These are phyloP conservation scores for Daldinia sp. DNA, from an alignment of 2,329 filamentous ascomycete species.

Conservation along the genomic window DNA sequence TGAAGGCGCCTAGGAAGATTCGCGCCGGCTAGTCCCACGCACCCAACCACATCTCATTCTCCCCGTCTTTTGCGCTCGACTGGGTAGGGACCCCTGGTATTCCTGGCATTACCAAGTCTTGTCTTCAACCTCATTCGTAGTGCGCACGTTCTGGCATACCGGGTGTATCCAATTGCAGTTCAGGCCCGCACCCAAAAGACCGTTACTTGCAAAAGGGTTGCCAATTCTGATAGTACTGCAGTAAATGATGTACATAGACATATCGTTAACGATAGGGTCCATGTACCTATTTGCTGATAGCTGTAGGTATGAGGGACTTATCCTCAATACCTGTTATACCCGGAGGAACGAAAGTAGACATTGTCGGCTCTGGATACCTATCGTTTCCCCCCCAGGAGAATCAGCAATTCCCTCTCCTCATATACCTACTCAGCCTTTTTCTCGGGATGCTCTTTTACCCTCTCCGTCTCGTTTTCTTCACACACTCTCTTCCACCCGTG, in stretches of 20 bases:
- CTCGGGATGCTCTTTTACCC: constrained; percentile 25
- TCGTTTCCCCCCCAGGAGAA: constrained; percentile 22
- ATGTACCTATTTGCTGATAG: constrained; percentile 39
- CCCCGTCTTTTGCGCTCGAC: constrained; percentile 46
- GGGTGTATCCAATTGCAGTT: constrained; percentile 40
- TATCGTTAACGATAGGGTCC: constrained; percentile 18
- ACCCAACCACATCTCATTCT: constrained; percentile 48
- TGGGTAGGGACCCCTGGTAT: constrained; percentile 40
- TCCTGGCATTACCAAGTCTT: constrained; percentile 39
- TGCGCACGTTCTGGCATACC: constrained; percentile 35
- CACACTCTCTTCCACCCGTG: constrained; percentile 23
- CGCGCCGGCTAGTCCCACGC: constrained; percentile 48
- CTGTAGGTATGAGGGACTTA: constrained; percentile 28
- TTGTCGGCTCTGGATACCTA: constrained; percentile 19
- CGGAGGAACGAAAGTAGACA: constrained; percentile 15
- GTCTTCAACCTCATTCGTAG: constrained; percentile 46
- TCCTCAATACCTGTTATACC: constrained; percentile 33
- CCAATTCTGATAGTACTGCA: constrained; percentile 38
- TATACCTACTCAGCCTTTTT: constrained; percentile 47
- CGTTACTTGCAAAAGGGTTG: constrained; percentile 47
- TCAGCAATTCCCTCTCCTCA: constrained; percentile 34
- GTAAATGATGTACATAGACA: constrained; percentile 30
- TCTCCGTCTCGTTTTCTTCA: constrained; percentile 19
- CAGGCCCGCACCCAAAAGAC: constrained; percentile 40
- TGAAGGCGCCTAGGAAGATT: constrained; percentile 45